Percentiles rank a stretch among this genome's conserved stretches.
These are phyloP conservation scores for Volvox carteri DNA, from an alignment of 163 green algal genomes.

Conservation along the genomic window DNA sequence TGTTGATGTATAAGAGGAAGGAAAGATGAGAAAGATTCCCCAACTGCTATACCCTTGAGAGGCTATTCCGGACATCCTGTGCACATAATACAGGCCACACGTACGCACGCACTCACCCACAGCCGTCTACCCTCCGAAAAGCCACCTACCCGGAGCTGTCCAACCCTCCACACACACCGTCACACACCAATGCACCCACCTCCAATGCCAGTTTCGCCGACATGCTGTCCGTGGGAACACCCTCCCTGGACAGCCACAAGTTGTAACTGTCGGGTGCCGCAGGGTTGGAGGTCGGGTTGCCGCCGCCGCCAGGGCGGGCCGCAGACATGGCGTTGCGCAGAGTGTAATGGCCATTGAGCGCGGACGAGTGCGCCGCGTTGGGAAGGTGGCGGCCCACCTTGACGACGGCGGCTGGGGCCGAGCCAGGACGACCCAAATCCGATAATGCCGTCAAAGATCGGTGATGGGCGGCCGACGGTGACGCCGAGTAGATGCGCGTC, in stretches of 20 bases:
- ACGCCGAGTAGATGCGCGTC: conserved; percentile 52
- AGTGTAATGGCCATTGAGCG: conserved; percentile 53
- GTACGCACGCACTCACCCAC: too few relatives aligned
- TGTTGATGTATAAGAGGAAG: too few relatives aligned
- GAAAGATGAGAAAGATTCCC: too few relatives aligned
- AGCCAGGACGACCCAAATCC: conserved; percentile 2
- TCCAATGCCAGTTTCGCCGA: conserved; percentile 56
- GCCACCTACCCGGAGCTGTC: too few relatives aligned
- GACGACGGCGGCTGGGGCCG: conserved; percentile 34
- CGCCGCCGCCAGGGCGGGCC: conserved; percentile 51
- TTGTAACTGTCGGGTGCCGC: conserved; percentile 46
- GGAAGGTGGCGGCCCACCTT: conserved; percentile 36
- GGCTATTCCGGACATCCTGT: too few relatives aligned
- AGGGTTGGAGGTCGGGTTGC: conserved; percentile 55
- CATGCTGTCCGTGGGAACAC: conserved; percentile 49
- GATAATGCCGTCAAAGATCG: neutral
- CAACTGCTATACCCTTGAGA: too few relatives aligned
- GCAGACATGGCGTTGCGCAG: conserved; percentile 56
- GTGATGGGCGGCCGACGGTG: conserved; percentile 22
- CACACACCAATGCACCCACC: too few relatives aligned
- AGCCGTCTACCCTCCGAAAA: too few relatives aligned
- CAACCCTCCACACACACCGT: too few relatives aligned
- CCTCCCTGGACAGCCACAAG: conserved; percentile 51
- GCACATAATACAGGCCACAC: too few relatives aligned
- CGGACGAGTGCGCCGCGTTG: conserved; percentile 28